Conservation (phyloP, 352 stramenopile species). For the Phytopythium mirpurense region DNA sequence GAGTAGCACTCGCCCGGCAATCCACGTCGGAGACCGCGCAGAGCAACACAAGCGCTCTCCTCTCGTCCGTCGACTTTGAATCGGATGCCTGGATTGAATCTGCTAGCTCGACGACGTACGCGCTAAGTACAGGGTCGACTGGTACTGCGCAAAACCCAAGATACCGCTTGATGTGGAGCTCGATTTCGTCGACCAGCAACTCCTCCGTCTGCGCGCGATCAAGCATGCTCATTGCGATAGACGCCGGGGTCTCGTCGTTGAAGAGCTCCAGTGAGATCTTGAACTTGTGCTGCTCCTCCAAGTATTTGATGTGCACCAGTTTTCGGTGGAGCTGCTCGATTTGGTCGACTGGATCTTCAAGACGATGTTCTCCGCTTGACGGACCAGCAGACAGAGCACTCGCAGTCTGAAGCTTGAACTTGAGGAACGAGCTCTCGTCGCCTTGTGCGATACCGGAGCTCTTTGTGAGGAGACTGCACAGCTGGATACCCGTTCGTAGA, state of each 20-base stretch:
- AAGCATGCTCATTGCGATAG: slow-evolving; percentile 75
- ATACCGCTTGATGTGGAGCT: slow-evolving; percentile 41
- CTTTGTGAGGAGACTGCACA: slow-evolving; percentile 27
- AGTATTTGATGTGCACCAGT: slow-evolving; percentile 48
- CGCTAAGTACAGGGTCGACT: slow-evolving; percentile 36
- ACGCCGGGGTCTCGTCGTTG: slow-evolving; percentile 44
- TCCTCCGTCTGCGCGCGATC: slow-evolving; percentile 38
- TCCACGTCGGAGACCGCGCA: slow-evolving; percentile 25
- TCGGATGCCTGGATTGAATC: slow-evolving; percentile 25
- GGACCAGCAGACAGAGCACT: neutral
- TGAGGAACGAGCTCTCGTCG: slow-evolving; percentile 12
- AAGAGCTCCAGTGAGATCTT: slow-evolving; percentile 55
- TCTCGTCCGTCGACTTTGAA: slow-evolving; percentile 19
- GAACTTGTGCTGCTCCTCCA: slow-evolving; percentile 43
- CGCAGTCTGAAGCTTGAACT: slow-evolving; percentile 18
- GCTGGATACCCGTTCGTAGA: slow-evolving; percentile 20
- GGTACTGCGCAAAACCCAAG: slow-evolving; percentile 31
- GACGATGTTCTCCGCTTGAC: neutral
- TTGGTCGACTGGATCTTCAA: slow-evolving; percentile 11
- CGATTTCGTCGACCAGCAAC: slow-evolving; percentile 26
- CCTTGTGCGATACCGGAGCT: neutral
- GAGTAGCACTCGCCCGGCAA: slow-evolving; percentile 23
- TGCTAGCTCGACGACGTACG: slow-evolving; percentile 38
- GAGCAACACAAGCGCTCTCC: slow-evolving; percentile 23
- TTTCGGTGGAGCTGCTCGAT: slow-evolving; percentile 32